Evolutionary conservation across 179 eudicot genomes (phyloP).

Genomic region (Nepenthes alata): DNA sequence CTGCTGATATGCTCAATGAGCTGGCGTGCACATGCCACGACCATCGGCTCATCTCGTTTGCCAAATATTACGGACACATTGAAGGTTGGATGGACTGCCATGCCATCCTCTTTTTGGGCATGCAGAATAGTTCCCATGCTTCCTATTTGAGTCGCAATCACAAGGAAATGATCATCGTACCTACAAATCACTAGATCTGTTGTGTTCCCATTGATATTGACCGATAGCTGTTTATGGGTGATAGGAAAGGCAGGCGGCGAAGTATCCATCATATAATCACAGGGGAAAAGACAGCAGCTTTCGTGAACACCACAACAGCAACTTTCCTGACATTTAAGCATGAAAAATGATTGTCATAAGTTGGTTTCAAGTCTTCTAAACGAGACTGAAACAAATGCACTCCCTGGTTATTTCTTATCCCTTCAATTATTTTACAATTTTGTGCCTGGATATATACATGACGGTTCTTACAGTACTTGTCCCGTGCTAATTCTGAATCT

Average conservation of each 20-base stretch:
- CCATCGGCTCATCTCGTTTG: constrained; percentile 78
- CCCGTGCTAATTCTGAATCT: too few relatives aligned
- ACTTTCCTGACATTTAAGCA: too few relatives aligned
- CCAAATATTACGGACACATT: constrained; percentile 55
- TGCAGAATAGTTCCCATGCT: constrained; percentile 75
- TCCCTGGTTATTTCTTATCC: too few relatives aligned
- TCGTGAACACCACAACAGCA: too few relatives aligned
- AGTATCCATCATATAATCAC: constrained; percentile 18
- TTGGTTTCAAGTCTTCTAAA: too few relatives aligned
- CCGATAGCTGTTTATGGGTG: constrained; percentile 31
- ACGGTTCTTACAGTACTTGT: too few relatives aligned
- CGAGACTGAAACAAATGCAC: too few relatives aligned
- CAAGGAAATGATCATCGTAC: constrained; percentile 66
- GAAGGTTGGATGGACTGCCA: constrained; percentile 47
- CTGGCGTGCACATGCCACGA: constrained; percentile 69
- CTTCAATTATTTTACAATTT: too few relatives aligned
- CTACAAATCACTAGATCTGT: constrained; percentile 50
- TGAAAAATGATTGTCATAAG: too few relatives aligned
- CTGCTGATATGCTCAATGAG: constrained; percentile 52
- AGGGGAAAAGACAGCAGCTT: too few relatives aligned
- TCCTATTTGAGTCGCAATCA: constrained; percentile 75
- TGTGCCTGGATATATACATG: too few relatives aligned
- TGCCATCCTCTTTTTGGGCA: constrained; percentile 71
- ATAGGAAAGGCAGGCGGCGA: constrained; percentile 33
- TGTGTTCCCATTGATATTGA: constrained; percentile 40